Base-by-base conservation (phyloP, 1,284 basidiomycete genomes). In the Cryptococcus maquisensis region DNA sequence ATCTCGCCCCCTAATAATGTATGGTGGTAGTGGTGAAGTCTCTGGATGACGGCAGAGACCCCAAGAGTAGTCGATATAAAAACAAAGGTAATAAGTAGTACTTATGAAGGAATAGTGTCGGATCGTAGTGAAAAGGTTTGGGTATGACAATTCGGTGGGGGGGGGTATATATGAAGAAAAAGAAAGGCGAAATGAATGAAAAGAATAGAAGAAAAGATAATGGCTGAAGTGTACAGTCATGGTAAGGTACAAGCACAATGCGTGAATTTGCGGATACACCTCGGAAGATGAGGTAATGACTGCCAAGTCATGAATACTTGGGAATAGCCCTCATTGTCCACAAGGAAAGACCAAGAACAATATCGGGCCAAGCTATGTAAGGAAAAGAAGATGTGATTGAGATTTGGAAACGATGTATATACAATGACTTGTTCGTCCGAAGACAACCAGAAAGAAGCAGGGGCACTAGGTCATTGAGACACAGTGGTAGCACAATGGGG, bases 41-140 rank as follows among this genome's bases (percentile, higher is more conserved):
- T 48, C 23, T 48, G 47, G 45, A 21, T 24, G 47, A 48, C 32
- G 47, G 7, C 47, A 48, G 37, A 48, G 47, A 23, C 47, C 47
- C 10, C 28, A 10, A 48, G 44, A 46, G 36, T 15, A 20, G 18
- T 38, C 47, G 26, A n/a, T 48, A 21, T 10, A 44, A 10, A 16
- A 18, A n/a, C n/a, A n/a, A 44, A 44, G 43, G 43, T 44, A 44
- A 44, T 44, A 44, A 44, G 24, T 40, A n/a, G 9, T 40, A 40
- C 18, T 26, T 44, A 24, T 44, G 20, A 23, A 44, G 43, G 24
- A 44, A 44, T 32, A 32, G 21, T 24, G 20, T 23, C 21, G 20
- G 43, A 44, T 32, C 9, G 15, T 18, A 37, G n/a, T n/a, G 32
- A 36, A 37, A 40, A 40, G n/a, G 39, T 21, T 8, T 40, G 20